Conservation (phyloP, 192 early-diverging fungal species). For the Chytriomyces hyalinus region DNA sequence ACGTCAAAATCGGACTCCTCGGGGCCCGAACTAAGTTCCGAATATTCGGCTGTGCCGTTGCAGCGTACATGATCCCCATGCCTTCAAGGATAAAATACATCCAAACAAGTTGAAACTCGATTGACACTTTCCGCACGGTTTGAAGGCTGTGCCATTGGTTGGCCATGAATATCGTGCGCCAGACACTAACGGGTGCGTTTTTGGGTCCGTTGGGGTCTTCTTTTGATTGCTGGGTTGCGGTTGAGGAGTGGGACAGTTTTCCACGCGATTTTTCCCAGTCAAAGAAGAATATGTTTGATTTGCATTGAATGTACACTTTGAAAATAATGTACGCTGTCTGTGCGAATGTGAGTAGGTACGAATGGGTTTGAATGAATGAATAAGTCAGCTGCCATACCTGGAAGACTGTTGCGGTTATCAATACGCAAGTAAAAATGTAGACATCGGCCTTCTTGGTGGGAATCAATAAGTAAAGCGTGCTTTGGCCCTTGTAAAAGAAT, state of each 20-base stretch:
- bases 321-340: constrained; percentile 40
- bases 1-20: constrained; percentile 51
- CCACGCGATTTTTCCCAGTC: constrained; percentile 65
- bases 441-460: constrained; percentile 46
- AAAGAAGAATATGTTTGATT: constrained; percentile 56
- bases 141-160: constrained; percentile 60
- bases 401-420: constrained; percentile 29
- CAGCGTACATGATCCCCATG: constrained; percentile 39
- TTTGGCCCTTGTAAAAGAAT: constrained; percentile 60
- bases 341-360: background rate
- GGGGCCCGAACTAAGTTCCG: constrained; percentile 43
- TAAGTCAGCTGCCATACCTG: constrained; percentile 36
- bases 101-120: constrained; percentile 50
- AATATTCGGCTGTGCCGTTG: constrained; percentile 52
- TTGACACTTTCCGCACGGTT: constrained; percentile 32
- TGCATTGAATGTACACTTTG: constrained; percentile 54
- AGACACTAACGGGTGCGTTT: constrained; percentile 55
- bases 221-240: constrained; percentile 1
- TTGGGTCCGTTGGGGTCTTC: background rate
- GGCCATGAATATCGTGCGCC: constrained; percentile 60
- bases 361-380: constrained; percentile 3
- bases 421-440: constrained; percentile 38
- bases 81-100: constrained; percentile 58
- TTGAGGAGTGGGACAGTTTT: constrained; percentile 27
- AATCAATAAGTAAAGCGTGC: constrained; percentile 46